Evolutionary conservation across 2,329 filamentous ascomycete genomes (phyloP), one percentile per base, ranked within the genome.

Genomic region (Reticulascus tulasneorum): DNA sequence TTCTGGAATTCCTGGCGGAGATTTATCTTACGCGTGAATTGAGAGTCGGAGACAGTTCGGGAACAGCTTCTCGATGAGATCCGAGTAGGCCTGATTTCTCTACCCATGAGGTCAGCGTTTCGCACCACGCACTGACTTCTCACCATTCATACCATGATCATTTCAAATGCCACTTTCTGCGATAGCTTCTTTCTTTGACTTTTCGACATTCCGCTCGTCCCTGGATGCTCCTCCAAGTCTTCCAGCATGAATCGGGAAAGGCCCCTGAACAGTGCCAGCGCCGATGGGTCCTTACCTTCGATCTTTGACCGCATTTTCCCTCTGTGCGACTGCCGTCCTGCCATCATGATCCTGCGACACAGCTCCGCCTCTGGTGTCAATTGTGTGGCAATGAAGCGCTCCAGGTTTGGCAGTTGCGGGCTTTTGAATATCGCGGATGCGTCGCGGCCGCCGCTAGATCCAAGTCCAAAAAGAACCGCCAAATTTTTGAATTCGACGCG

Each of bases 181-280:
- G 55, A 50, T 10, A 52, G 48, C 35, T 55, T 59, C 40, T 53
- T 53, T 27, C 49, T 46, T 35, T 53, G 47, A 12, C 48, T 57
- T 11, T 49, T 52, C 22, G 45, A 53, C 38, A 54, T 44, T 5
- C 31, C 29, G n/a, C 38, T 40, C 6, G 53, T 53, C 9, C 46
- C 48, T 0, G 46, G 47, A 26, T 53, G 53, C 3, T 44, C 45
- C 20, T 51, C 47, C 6, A 58, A 44, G 35, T 60, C 57, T 36
- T 60, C 50, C 18, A 60, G 47, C 55, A 60, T 82, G 27, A 85
- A 63, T 23, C 78, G 75, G 17, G 79, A 80, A 52, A 80, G 83
- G 28, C 74, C 67, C 36, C 71, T 67, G 52, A 84, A 82, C 37
- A 70, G 64, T 5, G 66, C 63, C 22, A 85, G 58, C 17, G 48